A percentile compares a stretch with the other conserved stretches of the same genome.
Evolutionary conservation across 2,329 filamentous ascomycete genomes (phyloP).

Genomic region (Calonectria ilicicola): DNA sequence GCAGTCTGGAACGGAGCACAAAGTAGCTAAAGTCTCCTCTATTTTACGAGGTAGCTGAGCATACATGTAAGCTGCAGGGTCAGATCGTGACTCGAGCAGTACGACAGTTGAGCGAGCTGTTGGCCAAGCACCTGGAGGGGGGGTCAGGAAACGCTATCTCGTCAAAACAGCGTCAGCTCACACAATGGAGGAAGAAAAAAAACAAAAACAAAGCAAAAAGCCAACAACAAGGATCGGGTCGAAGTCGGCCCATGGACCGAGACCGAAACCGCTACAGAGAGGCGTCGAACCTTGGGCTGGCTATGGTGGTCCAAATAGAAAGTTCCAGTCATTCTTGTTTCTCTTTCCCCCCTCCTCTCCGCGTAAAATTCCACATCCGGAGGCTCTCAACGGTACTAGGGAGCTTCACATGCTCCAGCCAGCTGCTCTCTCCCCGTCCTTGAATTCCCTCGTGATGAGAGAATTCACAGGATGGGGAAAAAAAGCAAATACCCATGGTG

Average conservation of each 20-base stretch:
- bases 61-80: neutral
- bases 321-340: neutral
- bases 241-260: neutral
- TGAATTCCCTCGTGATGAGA: neutral
- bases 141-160: too few species aligned
- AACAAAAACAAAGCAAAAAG: neutral
- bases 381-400: neutral
- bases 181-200: slow-evolving; percentile 4
- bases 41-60: neutral
- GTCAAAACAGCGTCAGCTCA: neutral
- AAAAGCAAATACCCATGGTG: neutral
- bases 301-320: neutral
- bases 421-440: neutral
- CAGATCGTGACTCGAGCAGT: neutral
- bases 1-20: neutral
- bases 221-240: neutral
- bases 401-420: neutral
- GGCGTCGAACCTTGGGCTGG: slow-evolving; percentile 6
- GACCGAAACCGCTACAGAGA: neutral
- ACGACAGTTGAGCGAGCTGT: neutral
- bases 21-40: slow-evolving; percentile 1
- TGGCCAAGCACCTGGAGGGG: neutral
- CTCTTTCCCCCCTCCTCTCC: neutral
- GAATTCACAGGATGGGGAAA: slow-evolving; percentile 3
- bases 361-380: neutral